Conservation (phyloP, 768 basidiomycete species). For the Agrocybe chaxingu region DNA sequence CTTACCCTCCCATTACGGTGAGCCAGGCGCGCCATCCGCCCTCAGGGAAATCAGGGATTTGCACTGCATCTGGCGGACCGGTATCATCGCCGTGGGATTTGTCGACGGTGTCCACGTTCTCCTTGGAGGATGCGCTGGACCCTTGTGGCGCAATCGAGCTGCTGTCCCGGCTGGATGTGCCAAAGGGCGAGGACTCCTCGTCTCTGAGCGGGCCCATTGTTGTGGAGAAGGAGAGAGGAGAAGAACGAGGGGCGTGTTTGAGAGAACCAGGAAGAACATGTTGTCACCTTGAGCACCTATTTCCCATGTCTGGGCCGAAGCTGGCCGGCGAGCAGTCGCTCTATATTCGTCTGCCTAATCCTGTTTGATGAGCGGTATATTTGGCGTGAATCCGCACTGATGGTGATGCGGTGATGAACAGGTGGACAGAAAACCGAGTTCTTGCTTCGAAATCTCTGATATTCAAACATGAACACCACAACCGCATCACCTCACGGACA, state of each 20-base stretch:
- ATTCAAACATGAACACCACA: too few species aligned
- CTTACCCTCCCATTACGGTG: conserved; percentile 45
- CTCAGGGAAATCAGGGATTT: conserved; percentile 33
- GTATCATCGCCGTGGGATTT: neutral
- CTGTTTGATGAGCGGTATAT: too few species aligned
- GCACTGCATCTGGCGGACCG: conserved; percentile 6
- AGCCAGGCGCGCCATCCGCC: conserved; percentile 44
- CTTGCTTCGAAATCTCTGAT: too few species aligned
- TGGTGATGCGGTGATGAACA: too few species aligned
- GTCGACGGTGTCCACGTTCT: neutral
- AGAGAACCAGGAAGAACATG: conserved; percentile 9
- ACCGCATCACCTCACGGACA: too few species aligned
- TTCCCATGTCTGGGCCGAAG: conserved; percentile 18
- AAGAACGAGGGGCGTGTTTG: conserved; percentile 7
- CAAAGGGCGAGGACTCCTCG: conserved; percentile 7
- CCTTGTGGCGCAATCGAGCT: conserved; percentile 7
- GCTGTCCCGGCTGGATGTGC: conserved; percentile 18
- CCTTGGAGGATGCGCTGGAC: neutral
- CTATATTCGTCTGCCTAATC: conserved; percentile 8
- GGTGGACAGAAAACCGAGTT: too few species aligned
- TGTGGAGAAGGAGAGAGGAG: conserved; percentile 6
- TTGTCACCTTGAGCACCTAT: conserved; percentile 6
- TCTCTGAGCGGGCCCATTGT: too few species aligned
- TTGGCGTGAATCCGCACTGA: too few species aligned
- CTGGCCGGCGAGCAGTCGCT: conserved; percentile 9